A percentile compares a stretch with the other conserved stretches of the same genome.
These are phyloP conservation scores for Salix exigua DNA, from an alignment of 345 rosid genomes.

Conservation along the genomic window DNA sequence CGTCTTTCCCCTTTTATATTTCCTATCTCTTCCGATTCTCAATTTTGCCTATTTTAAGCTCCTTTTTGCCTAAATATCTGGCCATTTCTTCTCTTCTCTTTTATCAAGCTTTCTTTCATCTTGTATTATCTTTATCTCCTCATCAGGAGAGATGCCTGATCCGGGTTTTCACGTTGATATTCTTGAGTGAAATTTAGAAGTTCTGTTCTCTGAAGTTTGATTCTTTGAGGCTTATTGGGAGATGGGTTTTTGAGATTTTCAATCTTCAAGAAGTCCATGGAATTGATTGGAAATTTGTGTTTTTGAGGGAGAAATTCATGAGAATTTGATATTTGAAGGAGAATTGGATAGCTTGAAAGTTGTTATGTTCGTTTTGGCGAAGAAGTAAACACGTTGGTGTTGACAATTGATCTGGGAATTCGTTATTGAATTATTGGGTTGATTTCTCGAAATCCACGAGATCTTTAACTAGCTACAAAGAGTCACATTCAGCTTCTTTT, in stretches of 20 bases:
- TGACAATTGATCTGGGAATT: slow-evolving; percentile 11
- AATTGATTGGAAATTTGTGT: slow-evolving; percentile 1
- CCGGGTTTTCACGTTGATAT: slow-evolving; percentile 12
- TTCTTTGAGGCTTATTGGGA: background rate
- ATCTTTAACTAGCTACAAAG: slow-evolving; percentile 3
- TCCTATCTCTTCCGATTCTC: background rate
- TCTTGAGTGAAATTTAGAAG: background rate
- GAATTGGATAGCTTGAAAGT: background rate
- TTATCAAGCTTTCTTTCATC: background rate
- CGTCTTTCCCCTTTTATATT: background rate
- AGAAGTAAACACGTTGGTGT: slow-evolving; percentile 1
- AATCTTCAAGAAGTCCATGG: background rate
- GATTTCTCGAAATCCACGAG: slow-evolving; percentile 19
- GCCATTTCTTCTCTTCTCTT: background rate
- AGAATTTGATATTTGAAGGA: background rate
- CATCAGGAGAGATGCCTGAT: slow-evolving; percentile 6
- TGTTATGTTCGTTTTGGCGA: background rate
- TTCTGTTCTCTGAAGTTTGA: background rate
- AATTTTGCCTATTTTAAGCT: background rate
- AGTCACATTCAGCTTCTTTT: slow-evolving; percentile 12
- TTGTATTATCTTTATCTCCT: background rate
- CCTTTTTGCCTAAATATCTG: background rate
- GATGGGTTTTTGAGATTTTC: background rate
- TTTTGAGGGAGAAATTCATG: background rate
- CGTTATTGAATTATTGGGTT: slow-evolving; percentile 7